Evolutionary conservation across 306 rosid genomes (phyloP).

Genomic region (Quercus suber): DNA sequence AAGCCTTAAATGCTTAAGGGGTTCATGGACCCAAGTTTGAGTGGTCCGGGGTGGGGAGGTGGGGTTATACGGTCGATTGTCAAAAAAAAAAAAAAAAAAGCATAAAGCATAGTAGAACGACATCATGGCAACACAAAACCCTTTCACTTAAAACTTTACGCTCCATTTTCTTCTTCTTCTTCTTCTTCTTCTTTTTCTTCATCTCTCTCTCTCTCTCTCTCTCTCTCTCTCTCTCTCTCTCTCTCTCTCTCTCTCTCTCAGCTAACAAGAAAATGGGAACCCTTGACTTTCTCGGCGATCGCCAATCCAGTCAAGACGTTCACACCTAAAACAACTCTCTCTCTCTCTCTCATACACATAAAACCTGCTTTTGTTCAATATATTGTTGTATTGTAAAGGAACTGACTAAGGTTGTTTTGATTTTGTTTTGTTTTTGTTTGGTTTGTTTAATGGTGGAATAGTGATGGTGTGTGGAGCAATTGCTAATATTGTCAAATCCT

Average conservation of each 20-base stretch:
- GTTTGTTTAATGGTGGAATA: neutral
- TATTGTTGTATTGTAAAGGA: neutral
- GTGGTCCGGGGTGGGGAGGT: too few relatives aligned
- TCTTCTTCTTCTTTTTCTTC: too few relatives aligned
- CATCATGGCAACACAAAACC: constrained; percentile 9
- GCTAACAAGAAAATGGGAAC: constrained; percentile 42
- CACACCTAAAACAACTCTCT: constrained; percentile 75
- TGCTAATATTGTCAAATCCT: constrained; percentile 85
- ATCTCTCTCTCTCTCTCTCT: too few relatives aligned
- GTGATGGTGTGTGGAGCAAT: constrained; percentile 87
- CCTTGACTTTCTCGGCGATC: constrained; percentile 74
- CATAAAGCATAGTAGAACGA: neutral
- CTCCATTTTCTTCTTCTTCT: too few relatives aligned
- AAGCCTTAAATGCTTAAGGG: too few relatives aligned
- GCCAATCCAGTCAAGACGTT: constrained; percentile 87
- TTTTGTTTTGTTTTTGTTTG: neutral
- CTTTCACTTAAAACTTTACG: neutral
- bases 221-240: neutral
- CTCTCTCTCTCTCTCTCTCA: neutral
- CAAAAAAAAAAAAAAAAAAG: too few relatives aligned
- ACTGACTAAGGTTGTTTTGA: neutral
- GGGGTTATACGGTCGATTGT: too few relatives aligned
- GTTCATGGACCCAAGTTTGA: too few relatives aligned
- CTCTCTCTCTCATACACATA: neutral
- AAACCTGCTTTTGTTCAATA: neutral